Base-by-base conservation (phyloP, 345 rosid species). In the Gossypium mustelinum region DNA sequence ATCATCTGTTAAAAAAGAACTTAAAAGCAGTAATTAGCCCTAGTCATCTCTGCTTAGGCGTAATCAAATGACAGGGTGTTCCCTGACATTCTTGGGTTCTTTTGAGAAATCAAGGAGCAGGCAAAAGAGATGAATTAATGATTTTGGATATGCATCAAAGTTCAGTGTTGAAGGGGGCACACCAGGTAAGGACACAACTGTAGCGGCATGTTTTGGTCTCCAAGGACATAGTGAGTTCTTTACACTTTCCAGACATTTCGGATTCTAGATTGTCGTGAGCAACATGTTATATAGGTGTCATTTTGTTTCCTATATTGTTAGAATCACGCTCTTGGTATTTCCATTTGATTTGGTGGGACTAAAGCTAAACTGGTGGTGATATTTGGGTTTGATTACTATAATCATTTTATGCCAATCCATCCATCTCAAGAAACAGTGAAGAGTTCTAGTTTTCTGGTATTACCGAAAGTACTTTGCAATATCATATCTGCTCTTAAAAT, bases 61-160 rank as follows among this genome's bases (percentile, higher is more conserved):
- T 51, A 69, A 69, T 50, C 44, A 69, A 69, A 69, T 25, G 73
- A 51, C 73, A 69, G 73, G 73, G 45, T 69, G 73, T 51, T 69
- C 44, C 73, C 73, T 69, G 24, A 69, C 73, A 69, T 50, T 50
- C 11, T 69, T 51, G 45, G 13, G 24, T 69, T 16, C 59, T 69
- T 69, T 69, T 51, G 44, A 69, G 58, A 68, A 68, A 50, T 50
- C 44, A 68, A 22, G 29, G 44, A 69, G 29, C 9, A 16, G 16
- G 45, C 25, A 17, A 27, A 51, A 51, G 20, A 16, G 14, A 68
- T 50, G 73, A 69, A 50, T 2, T 9, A 2, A 6, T 67, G 11
- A 45, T n/a, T 20, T 20, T 51, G 34, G 71, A 44, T 20, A 27
- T 67, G 45, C 55, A 22, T 45, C 71, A 45, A 67, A 48, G 11